Base-by-base conservation (phyloP, 176 grass and related monocot species). In the Lolium perenne region DNA sequence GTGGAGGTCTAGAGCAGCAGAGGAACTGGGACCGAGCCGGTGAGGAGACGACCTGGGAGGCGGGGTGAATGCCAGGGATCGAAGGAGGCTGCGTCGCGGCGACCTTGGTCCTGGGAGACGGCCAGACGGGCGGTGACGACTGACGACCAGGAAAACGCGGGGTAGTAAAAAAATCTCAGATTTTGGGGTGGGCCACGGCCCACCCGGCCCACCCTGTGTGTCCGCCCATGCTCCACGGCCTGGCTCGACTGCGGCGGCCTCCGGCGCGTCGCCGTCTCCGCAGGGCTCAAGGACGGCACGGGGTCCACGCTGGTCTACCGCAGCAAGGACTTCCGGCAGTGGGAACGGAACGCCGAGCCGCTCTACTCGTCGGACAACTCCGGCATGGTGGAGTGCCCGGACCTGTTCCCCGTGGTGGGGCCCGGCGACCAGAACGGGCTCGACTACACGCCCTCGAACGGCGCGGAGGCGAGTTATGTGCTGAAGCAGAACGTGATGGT, bases 241-340 rank as follows among this genome's bases (percentile, higher is more conserved):
- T 97, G 95, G 95, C 22, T 88, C 20, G 95, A 89, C 83, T 16
- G 18, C 12, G 95, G 94, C 20, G 92, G 88, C 4, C 74, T 74
- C 16, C 94, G 95, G 95, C 79, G 92, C 56, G 8, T 90, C 32
- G 91, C 9, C 1, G 56, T 97, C 35, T 83, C 87, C 5, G 92
- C 82, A 10, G 35, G 76, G 62, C 79, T 93, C 64, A 18, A 75
- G 1, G 29, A 22, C n/a, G 92, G 73, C 32, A 80, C 46, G 5
- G 74, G 73, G 0, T 26, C 74, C 49, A 35, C 74, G 49, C 74
- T 76, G 0, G 17, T 76, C 0, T 76, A 76, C 49, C 4, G 50
- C 23, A 76, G 48, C 74, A 53, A 53, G 74, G 74, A 76, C 15
- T 76, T 76, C 16, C 8, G 10, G 0, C 7, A 3, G 15, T 76